Evolutionary conservation across 768 basidiomycete genomes (phyloP).

Genomic region (Tremella mesenterica): DNA sequence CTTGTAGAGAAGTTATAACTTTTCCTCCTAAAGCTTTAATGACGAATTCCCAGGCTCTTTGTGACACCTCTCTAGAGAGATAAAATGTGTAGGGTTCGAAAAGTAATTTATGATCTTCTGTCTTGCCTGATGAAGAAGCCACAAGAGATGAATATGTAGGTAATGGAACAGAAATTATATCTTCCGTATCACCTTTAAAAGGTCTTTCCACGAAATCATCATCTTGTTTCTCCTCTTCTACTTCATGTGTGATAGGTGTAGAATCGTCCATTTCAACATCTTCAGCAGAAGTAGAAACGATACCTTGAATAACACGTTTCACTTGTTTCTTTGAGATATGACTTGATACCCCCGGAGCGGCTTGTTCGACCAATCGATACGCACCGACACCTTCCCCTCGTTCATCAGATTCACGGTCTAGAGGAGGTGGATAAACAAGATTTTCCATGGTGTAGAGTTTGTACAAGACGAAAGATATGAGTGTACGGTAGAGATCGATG

Average conservation of each 20-base stretch:
- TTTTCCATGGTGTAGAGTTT: slow-evolving; percentile 94
- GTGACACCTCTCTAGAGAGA: slow-evolving; percentile 84
- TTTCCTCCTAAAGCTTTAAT: slow-evolving; percentile 84
- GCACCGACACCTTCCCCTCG: slow-evolving; percentile 82
- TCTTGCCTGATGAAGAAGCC: slow-evolving; percentile 34
- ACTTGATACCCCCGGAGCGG: slow-evolving; percentile 43
- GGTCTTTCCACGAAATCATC: slow-evolving; percentile 45
- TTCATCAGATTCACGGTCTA: slow-evolving; percentile 76
- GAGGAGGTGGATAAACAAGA: slow-evolving; percentile 86
- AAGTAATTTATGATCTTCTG: slow-evolving; percentile 48
- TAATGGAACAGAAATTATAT: slow-evolving; percentile 51
- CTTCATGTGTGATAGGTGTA: slow-evolving; percentile 26
- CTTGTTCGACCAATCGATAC: slow-evolving; percentile 54
- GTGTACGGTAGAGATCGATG: slow-evolving; percentile 92
- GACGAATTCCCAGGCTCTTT: slow-evolving; percentile 87
- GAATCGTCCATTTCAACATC: slow-evolving; percentile 25
- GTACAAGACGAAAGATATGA: slow-evolving; percentile 91
- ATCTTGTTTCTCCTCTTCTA: slow-evolving; percentile 41
- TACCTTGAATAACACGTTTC: slow-evolving; percentile 50
- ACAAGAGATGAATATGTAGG: slow-evolving; percentile 48
- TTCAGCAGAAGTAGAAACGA: slow-evolving; percentile 38
- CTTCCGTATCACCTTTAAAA: slow-evolving; percentile 37
- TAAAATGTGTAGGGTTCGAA: slow-evolving; percentile 85
- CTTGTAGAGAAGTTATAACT: slow-evolving; percentile 67
- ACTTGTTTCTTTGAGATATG: slow-evolving; percentile 55